These are phyloP conservation scores for Panaeolus papilionaceus DNA, from an alignment of 768 basidiomycete genomes.

Conservation along the genomic window DNA sequence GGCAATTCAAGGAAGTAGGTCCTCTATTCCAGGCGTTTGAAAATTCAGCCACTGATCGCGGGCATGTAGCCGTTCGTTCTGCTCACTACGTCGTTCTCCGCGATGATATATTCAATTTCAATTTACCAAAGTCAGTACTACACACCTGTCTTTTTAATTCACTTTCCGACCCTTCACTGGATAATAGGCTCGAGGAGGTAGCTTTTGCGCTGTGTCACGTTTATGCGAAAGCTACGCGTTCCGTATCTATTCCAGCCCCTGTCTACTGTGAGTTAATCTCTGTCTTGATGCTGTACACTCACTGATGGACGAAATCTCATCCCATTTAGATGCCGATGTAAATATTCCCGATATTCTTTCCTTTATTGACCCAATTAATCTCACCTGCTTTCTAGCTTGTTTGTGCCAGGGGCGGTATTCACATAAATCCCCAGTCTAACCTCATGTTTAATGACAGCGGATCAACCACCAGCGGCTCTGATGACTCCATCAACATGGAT, in stretches of 20 bases:
- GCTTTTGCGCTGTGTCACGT: conserved; percentile 32
- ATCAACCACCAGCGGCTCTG: conserved; percentile 23
- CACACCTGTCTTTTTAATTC: background rate
- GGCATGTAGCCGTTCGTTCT: conserved; percentile 27
- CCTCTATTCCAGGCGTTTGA: background rate
- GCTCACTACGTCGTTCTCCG: conserved; percentile 36
- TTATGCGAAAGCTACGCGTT: conserved; percentile 39
- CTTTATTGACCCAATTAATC: background rate
- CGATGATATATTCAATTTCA: conserved; percentile 29
- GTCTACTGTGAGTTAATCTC: conserved; percentile 36
- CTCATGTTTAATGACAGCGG: conserved; percentile 21
- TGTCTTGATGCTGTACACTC: background rate
- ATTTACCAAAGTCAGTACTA: conserved; percentile 16
- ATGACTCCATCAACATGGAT: conserved; percentile 21
- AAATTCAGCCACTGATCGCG: background rate
- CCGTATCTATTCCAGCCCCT: conserved; percentile 38
- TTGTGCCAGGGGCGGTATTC: conserved; percentile 29
- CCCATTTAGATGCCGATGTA: conserved; percentile 30
- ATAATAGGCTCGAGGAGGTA: conserved; percentile 31
- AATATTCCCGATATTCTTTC: background rate
- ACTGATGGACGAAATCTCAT: background rate
- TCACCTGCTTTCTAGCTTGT: conserved; percentile 24
- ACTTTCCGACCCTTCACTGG: background rate
- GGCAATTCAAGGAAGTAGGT: conserved; percentile 60
- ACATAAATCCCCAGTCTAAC: conserved; percentile 14